Evolutionary conservation across 2,329 filamentous ascomycete species (phyloP), one percentile per base, ranked within the genome.

Genomic region (Pseudocercospora musae): DNA sequence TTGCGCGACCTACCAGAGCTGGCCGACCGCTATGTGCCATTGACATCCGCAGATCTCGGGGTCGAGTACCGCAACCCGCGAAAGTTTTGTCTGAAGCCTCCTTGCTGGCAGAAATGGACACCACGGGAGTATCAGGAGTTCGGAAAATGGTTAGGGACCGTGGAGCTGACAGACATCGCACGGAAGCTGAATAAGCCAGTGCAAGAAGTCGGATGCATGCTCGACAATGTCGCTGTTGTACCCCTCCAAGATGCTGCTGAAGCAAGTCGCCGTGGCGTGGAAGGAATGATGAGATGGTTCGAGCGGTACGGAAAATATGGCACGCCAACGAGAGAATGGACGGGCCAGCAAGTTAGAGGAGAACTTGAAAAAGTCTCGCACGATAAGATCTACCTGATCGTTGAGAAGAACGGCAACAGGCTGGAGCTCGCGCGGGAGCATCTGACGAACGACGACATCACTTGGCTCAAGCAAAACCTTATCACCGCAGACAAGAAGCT

Each of bases 61-160:
- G 56, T 65, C 2, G 49, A 60, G 1, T 61, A 58, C 49, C 48
- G 37, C 25, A 66, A 68, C 55, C 56, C 67, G 9, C 49, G 57
- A 9, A 66, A 60, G 31, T 70, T 71, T 63, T 59, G 57, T 21
- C 44, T 68, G 52, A 68, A 68, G 48, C 67, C 69, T 4, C 62
- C 68, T 6, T 67, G 44, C 59, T 71, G 68, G 67, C n/a, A 61
- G 6, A 58, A 65, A 53, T 72, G 70, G 70, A 58, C 52, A 0
- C 15, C 53, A 0, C 1, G 21, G 8, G 58, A 62, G 3, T 71
- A 71, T 53, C 49, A 48, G 15, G 10, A 37, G 33, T 55, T 72
- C 48, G 65, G 62, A 11, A 42, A 63, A 3, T 44, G 65, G 10
- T 55, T 66, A 5, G 37, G 52, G 21, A 58, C 57, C 10, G 62